Base-by-base conservation (phyloP, 192 early-diverging fungal genomes). In the Podila clonocystis region DNA sequence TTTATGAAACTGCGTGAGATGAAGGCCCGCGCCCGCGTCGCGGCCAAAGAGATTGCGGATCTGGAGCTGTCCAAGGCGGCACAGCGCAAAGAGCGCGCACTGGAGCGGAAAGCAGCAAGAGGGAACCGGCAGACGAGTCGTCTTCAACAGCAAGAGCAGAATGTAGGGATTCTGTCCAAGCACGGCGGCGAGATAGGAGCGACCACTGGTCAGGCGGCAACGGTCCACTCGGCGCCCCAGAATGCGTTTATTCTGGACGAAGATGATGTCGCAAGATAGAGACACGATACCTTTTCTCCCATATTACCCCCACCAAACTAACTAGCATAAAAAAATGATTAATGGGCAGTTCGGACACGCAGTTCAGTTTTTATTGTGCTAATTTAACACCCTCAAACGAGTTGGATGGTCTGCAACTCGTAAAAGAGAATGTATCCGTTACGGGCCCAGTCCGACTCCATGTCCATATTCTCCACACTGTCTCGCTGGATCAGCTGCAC, bases 351-450 rank as follows among this genome's bases (percentile, higher is more conserved):
- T 13, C 3, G 13, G 12, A 3, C 41, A 41, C 41, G 17, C 41
- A 45, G 15, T 4, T 45, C 3, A 0, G 5, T 33, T 61, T 61
- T 61, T 33, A 61, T 31, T 61, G 0, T 36, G 34, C 6, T 36
- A 11, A 9, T 36, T 36, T 36, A 7, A 36, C 17, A 36, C n/a
- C 20, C 12, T 17, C 50, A 55, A 4, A 3, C 65, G 19, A 30
- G 55, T 4, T 63, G 62, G 2, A 78, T 72, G 57, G 82, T 83
- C 65, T 91, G 85, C 33, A 93, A 80, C 33, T 86, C 89, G 63
- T 93, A 93, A 62, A 91, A 91, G 31, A 91, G 74, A 48, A 93
- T 78, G 64, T 93, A 93, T 0, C 85, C 91, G 74, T 90, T 87
- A 20, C 70, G 63, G 4, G 77, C 77, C 77, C 77, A 80, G 26